Evolutionary conservation across 2,329 filamentous ascomycete species (phyloP).

Genomic region (Sarocladium kiliense): DNA sequence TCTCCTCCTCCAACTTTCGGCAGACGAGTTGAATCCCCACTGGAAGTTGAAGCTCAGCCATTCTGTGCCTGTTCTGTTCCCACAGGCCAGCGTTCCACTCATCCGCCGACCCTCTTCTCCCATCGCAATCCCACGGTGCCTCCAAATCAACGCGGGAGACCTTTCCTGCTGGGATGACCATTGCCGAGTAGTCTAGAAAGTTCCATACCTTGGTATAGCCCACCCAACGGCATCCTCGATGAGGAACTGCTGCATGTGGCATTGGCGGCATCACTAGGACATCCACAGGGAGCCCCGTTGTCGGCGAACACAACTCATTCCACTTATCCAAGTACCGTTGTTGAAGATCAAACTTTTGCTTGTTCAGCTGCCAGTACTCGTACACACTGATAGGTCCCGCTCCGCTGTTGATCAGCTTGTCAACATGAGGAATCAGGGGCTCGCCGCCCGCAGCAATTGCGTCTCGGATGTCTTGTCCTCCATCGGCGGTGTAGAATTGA

Average conservation of each 20-base stretch:
- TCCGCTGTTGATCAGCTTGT: constrained; percentile 47
- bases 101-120: constrained; percentile 11
- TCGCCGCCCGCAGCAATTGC: constrained; percentile 52
- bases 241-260: constrained; percentile 52
- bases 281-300: constrained; percentile 44
- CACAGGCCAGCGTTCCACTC: constrained; percentile 16
- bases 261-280: constrained; percentile 53
- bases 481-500: constrained; percentile 56
- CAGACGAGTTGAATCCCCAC: constrained; percentile 50
- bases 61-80: constrained; percentile 12
- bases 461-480: constrained; percentile 55
- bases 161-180: constrained; percentile 21
- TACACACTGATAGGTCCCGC: constrained; percentile 51
- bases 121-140: constrained; percentile 18
- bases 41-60: constrained; percentile 24
- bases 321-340: constrained; percentile 52
- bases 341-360: constrained; percentile 39
- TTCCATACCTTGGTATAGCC: constrained; percentile 35
- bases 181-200: constrained; percentile 21
- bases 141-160: constrained; percentile 36
- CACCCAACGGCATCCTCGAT: constrained; percentile 35
- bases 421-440: constrained; percentile 53
- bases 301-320: constrained; percentile 37
- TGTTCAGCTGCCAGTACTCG: constrained; percentile 64
- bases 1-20: constrained; percentile 49